Percentiles rank a stretch among this genome's conserved stretches.
These are phyloP conservation scores for Phyllosticta citribraziliensis DNA, from an alignment of 2,329 filamentous ascomycete species.

Conservation along the genomic window DNA sequence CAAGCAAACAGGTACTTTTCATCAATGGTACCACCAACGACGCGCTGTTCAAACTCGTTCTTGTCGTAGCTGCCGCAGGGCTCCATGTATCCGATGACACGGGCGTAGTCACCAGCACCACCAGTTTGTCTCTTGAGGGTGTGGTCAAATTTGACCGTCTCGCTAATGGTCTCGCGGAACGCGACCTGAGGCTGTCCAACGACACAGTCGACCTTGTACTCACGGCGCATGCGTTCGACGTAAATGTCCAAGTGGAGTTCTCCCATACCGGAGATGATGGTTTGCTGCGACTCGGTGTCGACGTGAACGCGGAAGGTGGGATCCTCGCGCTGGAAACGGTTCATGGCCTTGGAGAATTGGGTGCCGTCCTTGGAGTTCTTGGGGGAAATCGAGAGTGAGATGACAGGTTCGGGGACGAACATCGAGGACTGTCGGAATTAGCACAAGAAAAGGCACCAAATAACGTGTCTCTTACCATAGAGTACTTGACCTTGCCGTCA, in stretches of 20 bases:
- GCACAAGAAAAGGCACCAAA: neutral
- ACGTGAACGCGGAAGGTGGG: constrained; percentile 94
- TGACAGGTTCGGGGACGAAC: constrained; percentile 96
- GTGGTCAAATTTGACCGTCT: constrained; percentile 77
- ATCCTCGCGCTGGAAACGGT: constrained; percentile 95
- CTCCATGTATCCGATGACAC: constrained; percentile 86
- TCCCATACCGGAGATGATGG: constrained; percentile 97
- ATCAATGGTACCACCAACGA: constrained; percentile 80
- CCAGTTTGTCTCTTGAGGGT: constrained; percentile 91
- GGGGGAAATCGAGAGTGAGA: constrained; percentile 93
- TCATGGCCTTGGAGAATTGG: constrained; percentile 98
- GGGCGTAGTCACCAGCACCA: constrained; percentile 89
- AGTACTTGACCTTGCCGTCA: constrained; percentile 82
- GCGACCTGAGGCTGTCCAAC: constrained; percentile 96
- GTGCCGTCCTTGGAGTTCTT: constrained; percentile 85
- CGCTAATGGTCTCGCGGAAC: constrained; percentile 86
- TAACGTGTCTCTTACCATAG: constrained; percentile 50
- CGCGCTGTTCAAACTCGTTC: constrained; percentile 79
- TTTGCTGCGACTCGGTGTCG: constrained; percentile 86
- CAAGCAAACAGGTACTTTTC: constrained; percentile 95
- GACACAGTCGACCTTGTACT: constrained; percentile 91
- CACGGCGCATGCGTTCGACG: constrained; percentile 88
- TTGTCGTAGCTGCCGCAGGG: constrained; percentile 62
- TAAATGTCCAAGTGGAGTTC: constrained; percentile 96
- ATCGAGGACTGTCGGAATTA: constrained; percentile 56